Base-by-base conservation (phyloP, 2,329 filamentous ascomycete genomes). In the Penicillium sp. region DNA sequence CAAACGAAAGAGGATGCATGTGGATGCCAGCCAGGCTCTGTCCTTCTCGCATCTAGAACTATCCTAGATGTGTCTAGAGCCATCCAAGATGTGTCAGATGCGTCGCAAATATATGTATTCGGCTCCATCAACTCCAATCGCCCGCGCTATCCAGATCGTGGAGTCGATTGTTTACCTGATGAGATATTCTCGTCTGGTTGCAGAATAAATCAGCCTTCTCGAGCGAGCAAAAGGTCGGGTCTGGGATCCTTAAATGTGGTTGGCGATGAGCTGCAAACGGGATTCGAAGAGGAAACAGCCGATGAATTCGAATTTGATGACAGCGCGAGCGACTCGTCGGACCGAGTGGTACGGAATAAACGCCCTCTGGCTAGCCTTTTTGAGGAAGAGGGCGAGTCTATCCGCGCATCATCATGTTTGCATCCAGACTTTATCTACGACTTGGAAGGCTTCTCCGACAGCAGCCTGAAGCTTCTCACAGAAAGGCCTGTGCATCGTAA, bases 1-100 rank as follows among this genome's bases (percentile, higher is more conserved):
- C 64, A 69, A 13, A 72, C 71, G 5, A 73, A 73, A 49, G 68
- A 75, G 62, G 73, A 80, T 22, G 80, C 80, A 8, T 81, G 78
- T 63, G 80, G 80, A 51, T 77, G 78, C 35, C 56, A 64, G 38
- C 73, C 75, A 40, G 56, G 63, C 22, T 59, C 67, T 19, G 53
- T 61, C 9, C 33, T 62, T 17, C 65, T 70, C 33, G 58, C 66
- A 17, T 53, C 64, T 15, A 68, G 66, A 47, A 58, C 64, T 1
- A 59, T 77, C 17, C 62, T 77, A 40, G 73, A 78, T 56, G 40
- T 78, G 15, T 75, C 74, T 1, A 67, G 62, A 49, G 59, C 75
- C 9, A 70, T 68, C 33, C 63, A 62, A 9, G 47, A 65, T 24
- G 60, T 78, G 22, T 68, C 68, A 4, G 70, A 75, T 62, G 65